Base-by-base conservation (phyloP, 345 rosid genomes). In the Moricandia arvensis region DNA sequence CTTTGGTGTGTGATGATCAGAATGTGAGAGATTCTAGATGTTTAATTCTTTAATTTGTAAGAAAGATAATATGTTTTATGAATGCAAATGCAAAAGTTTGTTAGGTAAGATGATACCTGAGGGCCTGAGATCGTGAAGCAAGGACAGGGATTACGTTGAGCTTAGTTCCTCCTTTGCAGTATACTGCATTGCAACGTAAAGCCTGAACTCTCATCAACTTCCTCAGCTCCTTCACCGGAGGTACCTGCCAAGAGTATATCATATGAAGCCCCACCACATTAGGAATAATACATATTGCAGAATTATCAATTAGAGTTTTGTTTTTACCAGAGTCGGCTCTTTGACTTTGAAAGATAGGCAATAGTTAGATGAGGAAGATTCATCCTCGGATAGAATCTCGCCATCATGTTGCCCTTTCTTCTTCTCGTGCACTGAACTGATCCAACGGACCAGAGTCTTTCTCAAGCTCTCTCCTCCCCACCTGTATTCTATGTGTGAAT, bases 121-220 rank as follows among this genome's bases (percentile, higher is more conserved):
- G 88, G 54, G 96, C 92, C 69, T 90, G 96, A 68, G 89, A 72
- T 45, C 92, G 88, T 74, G 96, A 90, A 68, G 96, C 92, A 73
- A 81, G 77, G 38, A 85, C 87, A 16, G 96, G 92, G 69, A 90
- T 88, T 38, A 80, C 85, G 47, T 88, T 88, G 55, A 88, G 68
- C 66, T 79, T 85, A 71, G 86, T 8, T 31, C 92, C 89, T 47
- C 79, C 87, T 78, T 85, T 87, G 79, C 89, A 84, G 78, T 88
- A 88, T 59, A 85, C 74, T 66, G 38, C 84, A 82, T 87, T 82
- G 76, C 91, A 83, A 45, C 94, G 85, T 24, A 89, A 86, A 35
- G 89, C 92, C 65, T 85, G 92, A 71, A 88, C 87, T 35, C 96
- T 86, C 84, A 90, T 85, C 81, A 78, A 54, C 67, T 86, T 88